Evolutionary conservation across 768 basidiomycete species (phyloP).

Genomic region (Termitomyces titanicus): DNA sequence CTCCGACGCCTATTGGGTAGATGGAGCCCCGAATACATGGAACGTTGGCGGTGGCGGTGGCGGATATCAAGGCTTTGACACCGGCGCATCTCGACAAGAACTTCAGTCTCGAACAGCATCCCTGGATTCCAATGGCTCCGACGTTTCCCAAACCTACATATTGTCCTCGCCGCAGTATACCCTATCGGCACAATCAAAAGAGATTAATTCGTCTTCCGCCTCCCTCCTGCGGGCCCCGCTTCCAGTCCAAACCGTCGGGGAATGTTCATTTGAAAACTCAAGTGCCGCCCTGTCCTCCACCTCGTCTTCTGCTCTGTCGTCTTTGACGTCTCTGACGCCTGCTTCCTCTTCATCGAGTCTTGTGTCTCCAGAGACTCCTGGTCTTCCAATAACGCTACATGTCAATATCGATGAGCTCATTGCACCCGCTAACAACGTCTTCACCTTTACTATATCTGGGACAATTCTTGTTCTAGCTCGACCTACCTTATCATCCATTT

Average conservation of each 20-base stretch:
- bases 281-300: conserved; percentile 30
- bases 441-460: conserved; percentile 65
- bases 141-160: conserved; percentile 20
- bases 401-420: conserved; percentile 78
- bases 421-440: conserved; percentile 57
- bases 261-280: conserved; percentile 73
- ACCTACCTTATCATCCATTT: conserved; percentile 20
- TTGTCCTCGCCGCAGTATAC: conserved; percentile 17
- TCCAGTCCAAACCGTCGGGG: conserved; percentile 57
- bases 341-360: conserved; percentile 28
- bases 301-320: conserved; percentile 36
- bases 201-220: conserved; percentile 37
- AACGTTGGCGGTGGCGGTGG: conserved; percentile 58
- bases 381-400: conserved; percentile 66
- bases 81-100: conserved; percentile 35
- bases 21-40: conserved; percentile 52
- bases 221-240: conserved; percentile 77
- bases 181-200: conserved; percentile 20
- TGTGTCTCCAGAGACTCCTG: conserved; percentile 34
- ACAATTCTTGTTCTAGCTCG: conserved; percentile 58
- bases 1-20: conserved; percentile 66
- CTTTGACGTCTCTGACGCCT: conserved; percentile 49
- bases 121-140: conserved; percentile 44
- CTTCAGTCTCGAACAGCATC: conserved; percentile 44
- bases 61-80: conserved; percentile 64